These are phyloP conservation scores for Plasmodium yoelii DNA, from an alignment of 169 alveolate genomes.

Conservation along the genomic window DNA sequence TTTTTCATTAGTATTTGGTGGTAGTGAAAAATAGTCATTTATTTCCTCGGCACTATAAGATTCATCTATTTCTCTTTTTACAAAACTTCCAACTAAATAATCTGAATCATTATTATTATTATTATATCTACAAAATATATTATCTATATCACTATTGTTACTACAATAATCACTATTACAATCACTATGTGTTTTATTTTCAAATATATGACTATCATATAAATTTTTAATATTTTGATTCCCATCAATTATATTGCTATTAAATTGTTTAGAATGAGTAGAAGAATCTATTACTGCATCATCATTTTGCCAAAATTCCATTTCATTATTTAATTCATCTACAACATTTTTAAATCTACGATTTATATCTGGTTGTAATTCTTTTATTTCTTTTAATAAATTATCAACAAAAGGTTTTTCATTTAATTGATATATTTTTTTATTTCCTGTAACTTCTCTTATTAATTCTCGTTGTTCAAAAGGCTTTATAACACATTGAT, in stretches of 20 bases:
- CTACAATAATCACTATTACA: slow-evolving; percentile 3
- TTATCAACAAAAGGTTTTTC: slow-evolving; percentile 75
- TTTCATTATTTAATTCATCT: slow-evolving; percentile 68
- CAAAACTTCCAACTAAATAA: slow-evolving; percentile 9
- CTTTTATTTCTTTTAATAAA: slow-evolving; percentile 35
- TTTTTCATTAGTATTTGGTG: too few species aligned
- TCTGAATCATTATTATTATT: slow-evolving; percentile 3
- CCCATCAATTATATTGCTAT: neutral
- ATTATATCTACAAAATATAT: too few species aligned
- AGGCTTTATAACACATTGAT: slow-evolving; percentile 55
- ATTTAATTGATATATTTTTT: slow-evolving; percentile 27
- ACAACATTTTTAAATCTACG: slow-evolving; percentile 50
- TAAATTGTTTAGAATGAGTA: neutral
- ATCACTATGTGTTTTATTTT: slow-evolving; percentile 12
- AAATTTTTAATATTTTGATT: neutral
- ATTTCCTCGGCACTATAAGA: slow-evolving; percentile 43
- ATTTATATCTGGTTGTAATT: slow-evolving; percentile 38
- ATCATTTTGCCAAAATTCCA: slow-evolving; percentile 76
- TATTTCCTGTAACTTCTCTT: slow-evolving; percentile 65
- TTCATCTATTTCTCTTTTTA: slow-evolving; percentile 57
- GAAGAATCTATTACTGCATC: slow-evolving; percentile 13
- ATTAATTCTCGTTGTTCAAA: slow-evolving; percentile 46
- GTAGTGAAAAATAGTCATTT: slow-evolving; percentile 33
- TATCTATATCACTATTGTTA: neutral
- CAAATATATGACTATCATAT: neutral